Evolutionary conservation across 1,284 basidiomycete genomes (phyloP), one percentile per base, ranked within the genome.

Genomic region (Fomitopsis schrenkii): DNA sequence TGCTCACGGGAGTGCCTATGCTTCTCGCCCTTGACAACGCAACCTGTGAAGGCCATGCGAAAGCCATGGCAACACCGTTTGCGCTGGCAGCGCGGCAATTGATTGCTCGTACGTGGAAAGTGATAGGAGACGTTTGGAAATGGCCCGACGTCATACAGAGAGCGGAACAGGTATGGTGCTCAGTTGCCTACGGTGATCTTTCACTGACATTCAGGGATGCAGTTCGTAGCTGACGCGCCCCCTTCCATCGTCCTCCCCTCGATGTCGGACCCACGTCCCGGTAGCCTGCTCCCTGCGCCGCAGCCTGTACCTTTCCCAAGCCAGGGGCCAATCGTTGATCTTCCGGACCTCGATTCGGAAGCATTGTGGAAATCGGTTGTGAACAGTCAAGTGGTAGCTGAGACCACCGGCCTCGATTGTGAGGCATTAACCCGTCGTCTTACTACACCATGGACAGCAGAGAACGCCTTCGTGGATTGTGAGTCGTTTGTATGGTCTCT

Each of bases 1-100:
- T 97, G 41, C 74, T 95, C 22, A 87, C 89, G 0, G 88, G 92
- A 35, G 78, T 94, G 38, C 95, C 96, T 1, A 95, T 97, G 90
- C 75, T 98, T 42, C 72, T 94, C 36, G 87, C 91, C 0, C 75
- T 98, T 44, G 88, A 94, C 66, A 74, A 71, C 6, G 83, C 85
- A 41, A 80, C 83, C 2, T 76, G 68, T 66, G 75, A 69, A 61
- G 82, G 80, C 35, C 76, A 76, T 17, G 72, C 72, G 35, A 79
- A 83, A 64, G 68, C 74, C 55, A 73, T 66, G 57, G 76, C 73
- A 54, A 71, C 74, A 42, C 80, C 79, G 60, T 83, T 89, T 55
- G 77, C 84, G 33, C 76, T 79, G 36, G 83, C 82, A 1, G 80
- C 93, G 52, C 84, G 84, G 63, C 87, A 90, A 71, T 75, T 94